Base-by-base conservation (phyloP, 2,329 filamentous ascomycete genomes). In the Fusarium circinatum region DNA sequence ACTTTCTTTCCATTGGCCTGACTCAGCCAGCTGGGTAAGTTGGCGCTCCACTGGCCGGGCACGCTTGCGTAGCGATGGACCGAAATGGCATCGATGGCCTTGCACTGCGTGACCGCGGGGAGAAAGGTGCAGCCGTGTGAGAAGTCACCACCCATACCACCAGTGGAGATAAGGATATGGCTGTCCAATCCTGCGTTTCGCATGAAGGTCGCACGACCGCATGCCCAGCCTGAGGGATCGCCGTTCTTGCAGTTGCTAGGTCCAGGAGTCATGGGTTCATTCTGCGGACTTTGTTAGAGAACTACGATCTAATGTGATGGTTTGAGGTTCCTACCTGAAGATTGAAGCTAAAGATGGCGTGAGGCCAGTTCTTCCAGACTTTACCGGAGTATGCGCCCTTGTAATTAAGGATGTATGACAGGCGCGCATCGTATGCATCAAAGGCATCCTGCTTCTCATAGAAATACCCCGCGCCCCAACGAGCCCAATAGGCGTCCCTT, bases 301-400 rank as follows among this genome's bases (percentile, higher is more conserved):
- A 1, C 1, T 6, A 1, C 3, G 0, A 24, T 3, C 3, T 14
- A 4, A 20, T 10, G 3, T 0, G 48, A 7, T 14, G 8, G 1
- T 5, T 11, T 15, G 5, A 2, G 1, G 5, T 8, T 12, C 8
- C 0, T 34, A 36, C 39, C n/a, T 57, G 55, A 2, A 57, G 28
- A 14, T 57, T 57, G 14, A 57, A 57, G n/a, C 39, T 47, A 0
- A 57, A 57, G 14, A 47, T 57, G 10, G 55, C 55, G 8, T 36
- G 30, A 18, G 55, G n/a, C 55, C 55, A 58, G 30, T 58, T 58
- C 41, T 58, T 58, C 55, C 55, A 58, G 30, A 58, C 30, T n/a
- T 58, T 36, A 14, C 41, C 55, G 1, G 41, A 58, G 18, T 26
- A 36, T 22, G 28, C 14, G 4, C 55, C 55, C 3, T 47, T 58